A percentile compares a stretch with the other conserved stretches of the same genome.
These are phyloP conservation scores for Saccharomycopsis vini DNA, from an alignment of 805 yeast genomes.

Conservation along the genomic window DNA sequence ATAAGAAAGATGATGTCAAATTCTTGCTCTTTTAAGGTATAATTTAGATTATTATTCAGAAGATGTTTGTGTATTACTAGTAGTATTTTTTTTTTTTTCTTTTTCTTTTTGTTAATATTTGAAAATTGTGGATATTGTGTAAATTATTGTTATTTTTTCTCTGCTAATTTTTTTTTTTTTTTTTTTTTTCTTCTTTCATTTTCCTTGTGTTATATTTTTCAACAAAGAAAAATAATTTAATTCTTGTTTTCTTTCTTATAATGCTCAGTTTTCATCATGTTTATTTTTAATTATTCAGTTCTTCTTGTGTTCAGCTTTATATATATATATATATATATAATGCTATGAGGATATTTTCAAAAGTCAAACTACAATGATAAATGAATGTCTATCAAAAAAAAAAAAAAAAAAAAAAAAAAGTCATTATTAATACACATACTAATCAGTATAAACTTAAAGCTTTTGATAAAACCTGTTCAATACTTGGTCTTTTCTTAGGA, in stretches of 20 bases:
- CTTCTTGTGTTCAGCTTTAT: too few relatives aligned
- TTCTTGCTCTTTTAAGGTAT: conserved; percentile 13
- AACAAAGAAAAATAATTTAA: too few relatives aligned
- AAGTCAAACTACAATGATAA: too few relatives aligned
- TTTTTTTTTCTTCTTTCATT: too few relatives aligned
- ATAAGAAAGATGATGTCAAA: conserved; percentile 18
- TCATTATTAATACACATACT: too few relatives aligned
- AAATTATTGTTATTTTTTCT: neutral
- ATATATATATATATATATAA: too few relatives aligned
- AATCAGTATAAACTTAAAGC: conserved; percentile 35
- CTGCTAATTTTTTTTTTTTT: neutral
- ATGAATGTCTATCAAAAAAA: neutral
- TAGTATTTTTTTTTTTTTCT: neutral
- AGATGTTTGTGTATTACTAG: neutral
- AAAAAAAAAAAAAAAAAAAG: too few relatives aligned
- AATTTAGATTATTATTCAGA: neutral
- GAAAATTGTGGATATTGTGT: neutral
- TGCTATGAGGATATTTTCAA: too few relatives aligned
- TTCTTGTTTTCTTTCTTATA: too few relatives aligned
- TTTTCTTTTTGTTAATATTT: neutral
- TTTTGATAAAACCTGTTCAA: conserved; percentile 46
- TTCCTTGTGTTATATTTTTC: neutral
- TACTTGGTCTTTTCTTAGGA: conserved; percentile 51
- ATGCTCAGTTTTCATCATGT: too few relatives aligned
- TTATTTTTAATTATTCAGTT: too few relatives aligned